Base-by-base conservation (phyloP, 225 moss, liverwort and hornwort species). In the Thuidium tamariscinum region DNA sequence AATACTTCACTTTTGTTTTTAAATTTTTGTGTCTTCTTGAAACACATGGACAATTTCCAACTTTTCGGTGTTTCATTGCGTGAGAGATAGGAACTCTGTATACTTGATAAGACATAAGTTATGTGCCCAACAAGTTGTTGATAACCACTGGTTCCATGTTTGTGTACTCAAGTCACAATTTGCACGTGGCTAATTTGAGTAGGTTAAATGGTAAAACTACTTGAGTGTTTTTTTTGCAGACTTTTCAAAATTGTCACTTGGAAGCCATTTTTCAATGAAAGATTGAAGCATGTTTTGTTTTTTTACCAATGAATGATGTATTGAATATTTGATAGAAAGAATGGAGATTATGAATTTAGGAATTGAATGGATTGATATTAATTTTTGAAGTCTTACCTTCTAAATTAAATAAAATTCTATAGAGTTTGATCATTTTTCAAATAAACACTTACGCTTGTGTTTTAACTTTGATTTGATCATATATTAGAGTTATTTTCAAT, bases 401-500 rank as follows among this genome's bases (percentile, higher is more conserved):
- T 6, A 66, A 11, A 36, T 66, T 6, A 3, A 36, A 21, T n/a
- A n/a, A n/a, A n/a, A n/a, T n/a, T n/a, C n/a, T n/a, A n/a, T n/a
- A n/a, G n/a, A n/a, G n/a, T n/a, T n/a, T n/a, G n/a, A n/a, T n/a
- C n/a, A n/a, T n/a, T n/a, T n/a, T n/a, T n/a, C n/a, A n/a, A n/a
- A n/a, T n/a, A n/a, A n/a, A n/a, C n/a, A n/a, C n/a, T n/a, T n/a
- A n/a, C n/a, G n/a, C 0, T 8, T 4, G 4, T 26, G 5, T 41
- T 69, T 25, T 4, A 6, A 42, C 41, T 69, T 69, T 5, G 14
- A 42, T 41, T 69, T 1, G 15, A 22, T 26, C 8, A 2, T 10
- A 0, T 16, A 2, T 27, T 71, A 16, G 9, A 27, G 1, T 26
- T 16, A 42, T 26, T 26, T 70, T 42, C 3, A 0, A 0, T 6